Evolutionary conservation across 2,329 filamentous ascomycete genomes (phyloP), one percentile per base, ranked within the genome.

Genomic region (Penicillium psychrosexuale): DNA sequence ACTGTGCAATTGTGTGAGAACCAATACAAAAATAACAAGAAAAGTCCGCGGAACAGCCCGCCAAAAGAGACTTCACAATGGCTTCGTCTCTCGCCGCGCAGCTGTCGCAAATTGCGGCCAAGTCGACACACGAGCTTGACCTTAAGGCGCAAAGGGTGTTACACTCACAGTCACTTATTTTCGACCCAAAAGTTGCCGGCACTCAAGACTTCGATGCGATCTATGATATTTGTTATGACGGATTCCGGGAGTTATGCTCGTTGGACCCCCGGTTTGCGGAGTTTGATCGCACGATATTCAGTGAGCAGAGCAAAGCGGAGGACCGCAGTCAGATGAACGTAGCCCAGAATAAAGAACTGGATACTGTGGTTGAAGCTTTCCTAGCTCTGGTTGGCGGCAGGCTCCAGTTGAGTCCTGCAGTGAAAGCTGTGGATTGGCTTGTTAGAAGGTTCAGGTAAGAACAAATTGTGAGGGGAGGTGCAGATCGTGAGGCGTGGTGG

Each of bases 401-500:
- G 38, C 72, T 99, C 61, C 81, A 93, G 60, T 79, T 99, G 31
- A 91, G 88, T 77, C 93, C 94, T 38, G 91, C 90, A 0, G 84
- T 96, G 51, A 96, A 95, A 75, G 86, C 92, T 15, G 81, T 97
- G 36, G 95, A 99, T 77, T 99, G 94, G 94, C 82, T 99, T 44
- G 83, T 99, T 51, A 82, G 94, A 67, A 83, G 93, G 66, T 99
- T 97, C 69, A 85, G 87, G 91, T 95, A 78, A 58, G 81, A 39
- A 47, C 44, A 31, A 34, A 24, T 27, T 13, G 28, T 4, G 34
- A 28, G 24, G 37, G n/a, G n/a, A 40, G 27, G 37, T 42, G 31
- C 19, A 27, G 12, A 9, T 33, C 8, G 27, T 45, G 28, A 40
- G 58, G 59, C 45, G 63, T 61, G 24, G 60, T 33, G 37, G 58